Percentiles rank a stretch among this genome's conserved stretches.
Evolutionary conservation across 345 rosid genomes (phyloP).

Genomic region (Boechera stricta): DNA sequence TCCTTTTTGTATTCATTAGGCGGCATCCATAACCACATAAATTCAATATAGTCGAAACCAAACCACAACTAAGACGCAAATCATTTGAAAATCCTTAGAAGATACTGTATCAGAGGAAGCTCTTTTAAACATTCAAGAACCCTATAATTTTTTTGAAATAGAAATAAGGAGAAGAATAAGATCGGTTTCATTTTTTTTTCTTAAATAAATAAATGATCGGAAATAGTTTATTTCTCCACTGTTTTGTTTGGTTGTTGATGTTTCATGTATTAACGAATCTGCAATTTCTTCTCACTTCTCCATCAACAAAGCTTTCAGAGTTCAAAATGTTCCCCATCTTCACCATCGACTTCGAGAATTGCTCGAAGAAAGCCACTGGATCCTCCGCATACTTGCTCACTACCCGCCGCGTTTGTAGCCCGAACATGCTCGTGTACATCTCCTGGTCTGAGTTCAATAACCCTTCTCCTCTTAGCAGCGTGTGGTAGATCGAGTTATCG

Average conservation of each 20-base stretch:
- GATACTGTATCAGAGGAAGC: neutral
- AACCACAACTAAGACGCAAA: neutral
- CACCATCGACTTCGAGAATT: slow-evolving; percentile 86
- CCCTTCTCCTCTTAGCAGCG: slow-evolving; percentile 67
- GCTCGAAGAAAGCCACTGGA: slow-evolving; percentile 70
- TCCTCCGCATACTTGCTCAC: slow-evolving; percentile 72
- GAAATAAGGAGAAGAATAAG: neutral
- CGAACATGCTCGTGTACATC: slow-evolving; percentile 66
- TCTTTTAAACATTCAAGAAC: slow-evolving; percentile 7
- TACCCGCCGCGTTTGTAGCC: slow-evolving; percentile 59
- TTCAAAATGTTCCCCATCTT: slow-evolving; percentile 85
- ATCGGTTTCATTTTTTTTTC: neutral
- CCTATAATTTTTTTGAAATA: neutral
- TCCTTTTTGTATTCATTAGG: neutral
- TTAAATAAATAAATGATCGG: slow-evolving; percentile 3
- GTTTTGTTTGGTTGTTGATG: neutral
- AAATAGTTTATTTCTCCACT: slow-evolving; percentile 2
- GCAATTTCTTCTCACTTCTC: slow-evolving; percentile 84
- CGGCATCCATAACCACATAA: neutral
- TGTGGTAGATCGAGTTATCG: slow-evolving; percentile 72
- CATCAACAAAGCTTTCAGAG: slow-evolving; percentile 57
- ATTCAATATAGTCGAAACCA: neutral
- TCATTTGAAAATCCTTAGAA: neutral
- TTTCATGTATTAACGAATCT: slow-evolving; percentile 74
- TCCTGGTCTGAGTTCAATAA: slow-evolving; percentile 84